Evolutionary conservation across 768 basidiomycete genomes (phyloP).

Genomic region (Lentinula detonsa): DNA sequence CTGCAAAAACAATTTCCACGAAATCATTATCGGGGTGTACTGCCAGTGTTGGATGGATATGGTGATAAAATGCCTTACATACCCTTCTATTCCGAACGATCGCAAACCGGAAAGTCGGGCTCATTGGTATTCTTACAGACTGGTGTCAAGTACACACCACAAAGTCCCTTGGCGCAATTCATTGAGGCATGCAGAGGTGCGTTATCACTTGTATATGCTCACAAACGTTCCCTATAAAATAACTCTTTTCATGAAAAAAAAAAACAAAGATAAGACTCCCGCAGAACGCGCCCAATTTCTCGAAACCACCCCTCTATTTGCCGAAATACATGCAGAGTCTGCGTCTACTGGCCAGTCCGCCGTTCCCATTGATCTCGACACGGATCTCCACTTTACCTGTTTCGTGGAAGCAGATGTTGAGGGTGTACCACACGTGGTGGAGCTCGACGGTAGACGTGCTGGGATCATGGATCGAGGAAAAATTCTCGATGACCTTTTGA

Average conservation of each 20-base stretch:
- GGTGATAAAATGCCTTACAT: neutral
- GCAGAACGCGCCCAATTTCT: slow-evolving; percentile 71
- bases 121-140: slow-evolving; percentile 31
- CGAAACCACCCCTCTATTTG: slow-evolving; percentile 71
- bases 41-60: too few species aligned
- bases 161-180: slow-evolving; percentile 59
- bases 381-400: slow-evolving; percentile 81
- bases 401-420: slow-evolving; percentile 58
- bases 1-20: too few species aligned
- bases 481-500: slow-evolving; percentile 46
- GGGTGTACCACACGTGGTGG: slow-evolving; percentile 39
- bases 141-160: slow-evolving; percentile 47
- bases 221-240: neutral
- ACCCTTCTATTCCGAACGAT: neutral
- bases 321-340: slow-evolving; percentile 66
- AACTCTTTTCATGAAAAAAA: neutral
- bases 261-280: slow-evolving; percentile 52
- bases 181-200: slow-evolving; percentile 57
- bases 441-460: slow-evolving; percentile 74
- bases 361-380: slow-evolving; percentile 58
- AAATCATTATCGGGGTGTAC: too few species aligned
- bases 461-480: slow-evolving; percentile 80
- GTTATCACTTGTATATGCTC: slow-evolving; percentile 4
- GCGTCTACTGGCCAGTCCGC: slow-evolving; percentile 66
- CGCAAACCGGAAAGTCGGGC: neutral